Percentiles rank a stretch among this genome's conserved stretches.
These are phyloP conservation scores for Parathielavia appendiculata DNA, from an alignment of 495 filamentous ascomycete genomes.

Conservation along the genomic window DNA sequence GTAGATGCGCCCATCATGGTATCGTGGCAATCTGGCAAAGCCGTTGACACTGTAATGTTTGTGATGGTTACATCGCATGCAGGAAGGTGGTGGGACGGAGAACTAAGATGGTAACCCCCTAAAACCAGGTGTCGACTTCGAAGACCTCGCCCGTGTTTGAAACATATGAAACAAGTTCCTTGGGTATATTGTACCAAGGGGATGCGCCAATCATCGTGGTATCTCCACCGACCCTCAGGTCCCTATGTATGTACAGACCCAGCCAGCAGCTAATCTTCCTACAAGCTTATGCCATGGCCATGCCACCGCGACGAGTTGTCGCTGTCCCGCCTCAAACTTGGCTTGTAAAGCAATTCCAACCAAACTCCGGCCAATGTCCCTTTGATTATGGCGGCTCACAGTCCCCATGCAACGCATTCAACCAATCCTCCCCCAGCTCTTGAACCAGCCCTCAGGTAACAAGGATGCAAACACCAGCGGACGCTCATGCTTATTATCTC, in stretches of 20 bases:
- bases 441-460: too few relatives aligned
- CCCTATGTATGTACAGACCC: not conserved
- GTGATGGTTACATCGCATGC: too few relatives aligned
- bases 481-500: not conserved
- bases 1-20: too few relatives aligned
- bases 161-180: not conserved
- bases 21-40: too few relatives aligned
- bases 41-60: too few relatives aligned
- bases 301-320: not conserved
- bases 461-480: not conserved
- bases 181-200: not conserved
- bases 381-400: not conserved
- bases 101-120: too few relatives aligned
- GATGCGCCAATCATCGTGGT: not conserved
- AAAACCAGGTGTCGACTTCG: too few relatives aligned
- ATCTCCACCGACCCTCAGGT: not conserved
- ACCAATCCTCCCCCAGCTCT: not conserved
- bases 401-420: not conserved
- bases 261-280: not conserved
- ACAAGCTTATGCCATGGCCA: not conserved
- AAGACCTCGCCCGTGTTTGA: too few relatives aligned
- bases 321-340: not conserved
- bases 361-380: slow-evolving; percentile 2
- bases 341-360: not conserved
- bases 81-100: too few relatives aligned